phyloP scores from a whole-genome alignment of 2,329 filamentous ascomycete species.

The Leptographium radiaticola region DNA sequence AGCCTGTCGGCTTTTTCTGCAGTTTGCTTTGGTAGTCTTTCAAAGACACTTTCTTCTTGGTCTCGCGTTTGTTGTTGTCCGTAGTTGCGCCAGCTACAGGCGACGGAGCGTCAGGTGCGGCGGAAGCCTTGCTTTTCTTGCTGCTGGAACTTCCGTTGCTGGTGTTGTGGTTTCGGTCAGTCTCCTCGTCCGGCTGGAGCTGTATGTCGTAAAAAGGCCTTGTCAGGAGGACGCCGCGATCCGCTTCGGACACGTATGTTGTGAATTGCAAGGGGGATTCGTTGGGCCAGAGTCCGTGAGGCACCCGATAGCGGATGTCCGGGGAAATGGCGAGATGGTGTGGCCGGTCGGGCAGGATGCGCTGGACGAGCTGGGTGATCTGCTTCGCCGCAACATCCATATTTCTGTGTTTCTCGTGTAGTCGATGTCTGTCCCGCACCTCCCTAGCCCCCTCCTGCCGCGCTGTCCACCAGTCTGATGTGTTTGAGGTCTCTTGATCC shows the following conservation, averaged over 20 bases:
- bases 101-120: conserved; percentile 23
- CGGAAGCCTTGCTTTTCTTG: neutral
- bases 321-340: conserved; percentile 39
- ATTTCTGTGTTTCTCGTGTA: conserved; percentile 5
- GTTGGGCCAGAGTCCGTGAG: conserved; percentile 27
- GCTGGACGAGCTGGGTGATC: conserved; percentile 13
- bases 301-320: conserved; percentile 32
- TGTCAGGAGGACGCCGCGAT: conserved; percentile 44
- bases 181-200: conserved; percentile 27
- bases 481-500: neutral
- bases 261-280: conserved; percentile 39
- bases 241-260: conserved; percentile 42
- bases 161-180: neutral
- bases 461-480: neutral
- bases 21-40: conserved; percentile 43
- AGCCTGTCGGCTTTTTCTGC: conserved; percentile 28
- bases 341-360: conserved; percentile 12
- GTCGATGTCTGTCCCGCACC: neutral
- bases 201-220: conserved; percentile 44
- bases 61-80: conserved; percentile 16
- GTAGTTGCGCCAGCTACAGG: conserved; percentile 12
- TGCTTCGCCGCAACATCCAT: conserved; percentile 15
- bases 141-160: neutral
- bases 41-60: conserved; percentile 36
- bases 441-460: conserved; percentile 2